These are phyloP conservation scores for Nakataea oryzae DNA, from an alignment of 2,329 filamentous ascomycete genomes.

Conservation along the genomic window DNA sequence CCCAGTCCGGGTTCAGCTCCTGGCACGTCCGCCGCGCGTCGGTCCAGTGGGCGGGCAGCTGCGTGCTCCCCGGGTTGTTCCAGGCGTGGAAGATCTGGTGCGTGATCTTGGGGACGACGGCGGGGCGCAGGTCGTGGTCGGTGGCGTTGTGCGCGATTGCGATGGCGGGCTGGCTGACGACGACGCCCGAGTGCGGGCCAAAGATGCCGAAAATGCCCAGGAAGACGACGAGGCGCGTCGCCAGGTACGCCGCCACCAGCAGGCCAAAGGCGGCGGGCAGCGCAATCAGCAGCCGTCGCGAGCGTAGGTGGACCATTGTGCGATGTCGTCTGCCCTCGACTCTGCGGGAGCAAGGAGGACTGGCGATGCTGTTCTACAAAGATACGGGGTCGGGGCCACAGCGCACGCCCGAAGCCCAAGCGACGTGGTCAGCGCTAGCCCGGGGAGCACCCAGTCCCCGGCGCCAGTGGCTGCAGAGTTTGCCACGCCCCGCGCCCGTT, in stretches of 20 bases:
- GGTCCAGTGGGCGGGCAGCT: constrained; percentile 16
- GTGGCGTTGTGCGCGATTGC: constrained; percentile 5
- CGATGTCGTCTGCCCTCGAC: too few relatives aligned
- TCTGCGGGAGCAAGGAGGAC: too few relatives aligned
- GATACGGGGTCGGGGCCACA: too few relatives aligned
- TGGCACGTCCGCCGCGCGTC: constrained; percentile 14
- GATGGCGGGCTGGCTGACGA: constrained; percentile 8
- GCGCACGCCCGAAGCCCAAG: too few relatives aligned
- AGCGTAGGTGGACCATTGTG: neutral
- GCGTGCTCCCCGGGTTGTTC: constrained; percentile 12
- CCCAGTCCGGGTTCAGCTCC: constrained; percentile 14
- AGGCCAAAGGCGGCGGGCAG: neutral
- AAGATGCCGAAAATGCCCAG: constrained; percentile 6
- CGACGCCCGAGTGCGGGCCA: constrained; percentile 6
- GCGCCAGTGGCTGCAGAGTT: too few relatives aligned
- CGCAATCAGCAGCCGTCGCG: neutral
- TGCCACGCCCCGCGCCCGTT: too few relatives aligned
- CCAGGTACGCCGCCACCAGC: neutral
- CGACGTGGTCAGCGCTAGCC: too few relatives aligned
- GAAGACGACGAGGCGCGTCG: constrained; percentile 3
- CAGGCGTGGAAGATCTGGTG: constrained; percentile 20
- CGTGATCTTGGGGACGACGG: constrained; percentile 18
- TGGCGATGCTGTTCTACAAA: too few relatives aligned
- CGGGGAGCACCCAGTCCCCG: too few relatives aligned
- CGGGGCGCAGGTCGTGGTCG: neutral